Evolutionary conservation across 495 filamentous ascomycete genomes (phyloP), one percentile per base, ranked within the genome.

Genomic region (Clavariopsis aquatica): DNA sequence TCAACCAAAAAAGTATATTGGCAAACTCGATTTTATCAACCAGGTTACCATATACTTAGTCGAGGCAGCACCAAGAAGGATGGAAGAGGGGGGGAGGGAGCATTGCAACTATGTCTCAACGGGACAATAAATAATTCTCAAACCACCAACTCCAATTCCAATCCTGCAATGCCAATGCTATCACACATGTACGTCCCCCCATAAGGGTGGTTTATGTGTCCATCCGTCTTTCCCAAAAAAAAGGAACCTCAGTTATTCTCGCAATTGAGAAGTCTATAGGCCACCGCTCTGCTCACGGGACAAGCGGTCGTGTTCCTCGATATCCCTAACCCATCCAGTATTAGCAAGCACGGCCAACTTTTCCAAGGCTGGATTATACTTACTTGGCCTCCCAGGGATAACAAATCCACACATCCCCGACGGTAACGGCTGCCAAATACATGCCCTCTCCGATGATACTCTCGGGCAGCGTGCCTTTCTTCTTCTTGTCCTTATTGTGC

Each of bases 331-430:
- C 24, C 29, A 59, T 20, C 45, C 27, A 59, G 17, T 23, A 67
- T 10, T n/a, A n/a, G n/a, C n/a, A n/a, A n/a, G n/a, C n/a, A n/a
- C n/a, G n/a, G n/a, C n/a, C n/a, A n/a, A n/a, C n/a, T n/a, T n/a
- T n/a, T n/a, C n/a, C n/a, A n/a, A n/a, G n/a, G n/a, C n/a, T n/a
- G n/a, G n/a, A n/a, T n/a, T n/a, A 15, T 38, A 81, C 85, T 53
- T 81, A 89, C 78, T 79, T 89, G 45, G 95, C 94, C 78, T 98
- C 94, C 94, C 94, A 98, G n/a, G 94, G 94, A 77, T 99, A 99
- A 81, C 90, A 94, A 73, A 97, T 97, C 94, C 94, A 99, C 58
- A 91, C 87, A 79, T 99, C 93, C 23, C 82, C 83, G 22, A 93
- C 90, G 29, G 94, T 97, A 69, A 87, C 80, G 15, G 94, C 90